Evolutionary conservation across 176 grass and related monocot species (phyloP).

Genomic region (Echinochloa phyllopogon): DNA sequence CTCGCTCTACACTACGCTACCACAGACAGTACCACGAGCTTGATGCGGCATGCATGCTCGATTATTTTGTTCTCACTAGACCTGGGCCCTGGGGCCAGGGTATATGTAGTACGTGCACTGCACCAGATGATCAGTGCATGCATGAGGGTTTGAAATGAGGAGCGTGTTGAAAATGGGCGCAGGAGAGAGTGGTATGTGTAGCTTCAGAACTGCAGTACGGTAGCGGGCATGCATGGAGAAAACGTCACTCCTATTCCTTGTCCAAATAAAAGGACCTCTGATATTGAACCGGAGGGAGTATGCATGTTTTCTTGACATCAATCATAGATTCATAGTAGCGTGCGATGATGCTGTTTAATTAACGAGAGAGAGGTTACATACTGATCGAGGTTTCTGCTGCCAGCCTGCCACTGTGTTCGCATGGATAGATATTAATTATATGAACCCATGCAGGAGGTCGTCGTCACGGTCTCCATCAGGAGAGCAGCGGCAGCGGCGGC

Average conservation of each 20-base stretch:
- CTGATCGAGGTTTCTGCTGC: too few relatives aligned
- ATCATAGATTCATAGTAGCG: too few relatives aligned
- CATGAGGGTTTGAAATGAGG: conserved; percentile 29
- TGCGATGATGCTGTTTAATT: too few relatives aligned
- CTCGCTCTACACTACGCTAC: not conserved
- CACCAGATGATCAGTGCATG: not conserved
- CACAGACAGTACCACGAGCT: not conserved
- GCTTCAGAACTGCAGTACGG: not conserved
- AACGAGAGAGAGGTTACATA: too few relatives aligned
- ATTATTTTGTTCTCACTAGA: not conserved
- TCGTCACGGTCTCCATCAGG: conserved; percentile 32
- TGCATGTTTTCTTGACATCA: too few relatives aligned
- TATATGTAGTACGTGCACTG: too few relatives aligned
- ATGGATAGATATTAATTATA: not conserved
- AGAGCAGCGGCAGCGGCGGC: not conserved
- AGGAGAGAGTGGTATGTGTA: not conserved
- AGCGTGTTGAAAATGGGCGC: not conserved
- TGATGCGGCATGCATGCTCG: conserved; percentile 16
- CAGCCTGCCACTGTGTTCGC: too few relatives aligned
- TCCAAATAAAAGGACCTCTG: too few relatives aligned
- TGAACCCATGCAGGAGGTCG: conserved; percentile 12
- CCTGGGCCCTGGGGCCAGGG: not conserved
- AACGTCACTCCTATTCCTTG: not conserved
- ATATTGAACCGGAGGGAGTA: too few relatives aligned
- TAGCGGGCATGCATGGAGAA: not conserved